phyloP scores from a whole-genome alignment of 2,329 filamentous ascomycete genomes.

The Phialemoniopsis sp. region DNA sequence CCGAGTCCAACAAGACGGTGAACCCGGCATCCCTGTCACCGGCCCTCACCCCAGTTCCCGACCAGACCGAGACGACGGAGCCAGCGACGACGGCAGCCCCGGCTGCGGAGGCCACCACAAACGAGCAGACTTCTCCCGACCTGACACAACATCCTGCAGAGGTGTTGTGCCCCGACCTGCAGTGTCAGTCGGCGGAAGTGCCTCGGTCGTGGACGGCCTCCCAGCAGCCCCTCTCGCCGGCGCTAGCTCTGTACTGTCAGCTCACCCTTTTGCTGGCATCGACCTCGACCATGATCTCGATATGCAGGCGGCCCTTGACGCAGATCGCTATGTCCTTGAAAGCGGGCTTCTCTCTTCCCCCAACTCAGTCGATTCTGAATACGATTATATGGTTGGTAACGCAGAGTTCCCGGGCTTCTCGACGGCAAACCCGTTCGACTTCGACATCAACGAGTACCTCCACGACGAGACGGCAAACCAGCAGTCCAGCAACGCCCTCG shows the following conservation, averaged over 20 bases:
- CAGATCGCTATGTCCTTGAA: slow-evolving; percentile 75
- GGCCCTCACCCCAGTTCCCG: slow-evolving; percentile 46
- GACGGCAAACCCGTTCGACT: slow-evolving; percentile 26
- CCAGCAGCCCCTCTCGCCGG: slow-evolving; percentile 33
- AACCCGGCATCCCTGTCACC: slow-evolving; percentile 61
- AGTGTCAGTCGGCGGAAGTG: slow-evolving; percentile 87
- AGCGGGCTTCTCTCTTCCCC: slow-evolving; percentile 71
- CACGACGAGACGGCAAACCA: slow-evolving; percentile 40
- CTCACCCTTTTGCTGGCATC: slow-evolving; percentile 59
- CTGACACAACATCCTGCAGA: slow-evolving; percentile 99
- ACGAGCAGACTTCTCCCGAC: slow-evolving; percentile 61
- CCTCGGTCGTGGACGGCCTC: slow-evolving; percentile 39
- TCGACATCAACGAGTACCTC: slow-evolving; percentile 53
- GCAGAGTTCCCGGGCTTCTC: slow-evolving; percentile 43
- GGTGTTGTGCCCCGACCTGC: slow-evolving; percentile 99
- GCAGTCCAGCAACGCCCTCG: slow-evolving; percentile 34
- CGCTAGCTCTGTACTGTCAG: slow-evolving; percentile 44
- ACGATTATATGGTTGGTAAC: slow-evolving; percentile 65
- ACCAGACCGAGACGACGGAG: slow-evolving; percentile 24
- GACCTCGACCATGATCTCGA: slow-evolving; percentile 67
- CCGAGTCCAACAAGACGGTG: slow-evolving; percentile 43
- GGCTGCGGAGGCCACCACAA: slow-evolving; percentile 15
- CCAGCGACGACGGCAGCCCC: slow-evolving; percentile 15
- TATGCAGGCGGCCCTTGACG: slow-evolving; percentile 62
- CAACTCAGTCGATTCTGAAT: slow-evolving; percentile 61